phyloP scores from a whole-genome alignment of 1,139 yeast species.

The Kodamaea derodonti region DNA sequence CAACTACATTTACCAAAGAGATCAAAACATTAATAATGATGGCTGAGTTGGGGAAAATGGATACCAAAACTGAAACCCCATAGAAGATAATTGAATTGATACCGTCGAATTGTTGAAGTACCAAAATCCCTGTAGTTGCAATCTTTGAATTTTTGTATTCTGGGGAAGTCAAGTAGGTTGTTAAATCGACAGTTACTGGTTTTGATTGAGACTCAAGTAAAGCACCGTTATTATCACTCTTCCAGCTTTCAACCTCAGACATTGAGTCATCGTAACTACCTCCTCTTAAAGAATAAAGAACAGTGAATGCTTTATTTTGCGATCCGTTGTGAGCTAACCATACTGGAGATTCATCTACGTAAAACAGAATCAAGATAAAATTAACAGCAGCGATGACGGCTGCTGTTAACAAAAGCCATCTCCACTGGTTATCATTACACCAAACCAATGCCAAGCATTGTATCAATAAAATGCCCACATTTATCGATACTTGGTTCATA shows the following conservation, averaged over 20 bases:
- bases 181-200: conserved; percentile 20
- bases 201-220: conserved; percentile 6
- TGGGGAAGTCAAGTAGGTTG: conserved; percentile 46
- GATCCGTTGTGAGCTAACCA: conserved; percentile 57
- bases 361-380: conserved; percentile 37
- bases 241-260: conserved; percentile 40
- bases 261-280: conserved; percentile 36
- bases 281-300: conserved; percentile 37
- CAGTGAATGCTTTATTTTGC: conserved; percentile 29
- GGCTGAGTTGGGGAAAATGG: conserved; percentile 67
- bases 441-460: conserved; percentile 69
- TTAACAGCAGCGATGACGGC: conserved; percentile 49
- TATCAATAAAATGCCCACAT: conserved; percentile 76
- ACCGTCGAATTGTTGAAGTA: conserved; percentile 91
- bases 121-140: conserved; percentile 69
- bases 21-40: conserved; percentile 69
- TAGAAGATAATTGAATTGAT: conserved; percentile 88
- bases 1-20: conserved; percentile 65
- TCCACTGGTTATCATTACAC: conserved; percentile 69
- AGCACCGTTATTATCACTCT: conserved; percentile 4
- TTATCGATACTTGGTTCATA: conserved; percentile 82
- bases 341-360: conserved; percentile 76
- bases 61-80: conserved; percentile 77
- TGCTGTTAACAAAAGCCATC: conserved; percentile 61
- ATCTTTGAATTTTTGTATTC: conserved; percentile 55